phyloP scores from a whole-genome alignment of 768 basidiomycete species.

The Boletus eberwhitei region DNA sequence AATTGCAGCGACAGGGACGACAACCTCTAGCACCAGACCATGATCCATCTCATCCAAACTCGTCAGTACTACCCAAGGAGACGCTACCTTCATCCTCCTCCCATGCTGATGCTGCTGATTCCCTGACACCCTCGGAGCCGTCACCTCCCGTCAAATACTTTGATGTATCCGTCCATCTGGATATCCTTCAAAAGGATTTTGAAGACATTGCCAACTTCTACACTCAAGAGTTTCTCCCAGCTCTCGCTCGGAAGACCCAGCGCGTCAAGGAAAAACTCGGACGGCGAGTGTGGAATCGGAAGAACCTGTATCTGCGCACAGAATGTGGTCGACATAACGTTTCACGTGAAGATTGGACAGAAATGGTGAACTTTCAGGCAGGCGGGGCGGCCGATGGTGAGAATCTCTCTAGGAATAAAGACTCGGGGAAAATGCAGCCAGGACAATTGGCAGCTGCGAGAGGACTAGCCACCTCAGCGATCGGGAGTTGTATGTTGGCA shows the following conservation, averaged over 20 bases:
- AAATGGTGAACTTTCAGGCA: constrained; percentile 46
- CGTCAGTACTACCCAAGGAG: not conserved
- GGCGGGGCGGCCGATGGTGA: not conserved
- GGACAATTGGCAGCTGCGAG: constrained; percentile 1
- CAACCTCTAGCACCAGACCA: constrained; percentile 21
- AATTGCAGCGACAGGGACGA: constrained; percentile 23
- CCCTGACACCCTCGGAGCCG: constrained; percentile 27
- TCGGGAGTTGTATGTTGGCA: not conserved
- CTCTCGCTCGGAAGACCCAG: constrained; percentile 50
- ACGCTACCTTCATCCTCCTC: not conserved
- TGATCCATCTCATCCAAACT: constrained; percentile 13
- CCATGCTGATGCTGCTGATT: not conserved
- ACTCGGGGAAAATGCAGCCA: not conserved
- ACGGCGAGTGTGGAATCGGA: constrained; percentile 66
- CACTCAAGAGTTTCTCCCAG: constrained; percentile 34
- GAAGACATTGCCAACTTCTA: constrained; percentile 46
- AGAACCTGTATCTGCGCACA: constrained; percentile 51
- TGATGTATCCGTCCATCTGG: constrained; percentile 53
- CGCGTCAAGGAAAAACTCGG: constrained; percentile 75
- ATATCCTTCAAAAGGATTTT: constrained; percentile 53
- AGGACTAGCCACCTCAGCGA: constrained; percentile 6
- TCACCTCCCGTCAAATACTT: constrained; percentile 34
- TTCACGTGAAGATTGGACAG: constrained; percentile 45
- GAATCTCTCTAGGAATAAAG: not conserved
- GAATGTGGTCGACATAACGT: constrained; percentile 33